Base-by-base conservation (phyloP, 108 stramenopile genomes). In the Cyclotella sp. region DNA sequence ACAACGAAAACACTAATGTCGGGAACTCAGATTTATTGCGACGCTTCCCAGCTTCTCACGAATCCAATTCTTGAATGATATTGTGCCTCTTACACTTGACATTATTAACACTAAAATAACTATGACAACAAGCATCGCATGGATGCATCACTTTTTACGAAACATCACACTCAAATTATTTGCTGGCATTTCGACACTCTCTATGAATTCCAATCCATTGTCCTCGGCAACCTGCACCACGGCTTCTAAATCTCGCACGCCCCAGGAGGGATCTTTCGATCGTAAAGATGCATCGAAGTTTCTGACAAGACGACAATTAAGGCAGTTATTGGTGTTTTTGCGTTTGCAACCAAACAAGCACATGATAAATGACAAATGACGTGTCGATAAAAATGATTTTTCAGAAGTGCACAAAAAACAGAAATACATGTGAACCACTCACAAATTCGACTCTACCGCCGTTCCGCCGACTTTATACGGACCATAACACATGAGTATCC, bases 101-200 rank as follows among this genome's bases (percentile, higher is more conserved):
- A n/a, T n/a, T n/a, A 6, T 34, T 6, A 34, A 5, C 6, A 34
- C 34, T 34, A 34, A 34, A 34, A 34, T 34, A 34, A 34, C n/a
- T n/a, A n/a, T n/a, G 6, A 22, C 1, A 21, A 22, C 21, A 1
- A 21, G 1, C 51, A 52, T 7, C 51, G 7, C 21, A 1, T 52
- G n/a, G 21, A 52, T 7, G 28, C 26, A 43, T 68, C 30, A 76
- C 27, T 29, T 59, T 30, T 82, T 78, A 47, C 81, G 85, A 79
- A 91, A 93, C 13, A 95, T 63, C 15, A 95, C 68, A 63, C 87
- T 85, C 52, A 88, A 59, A 71, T 95, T 95, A 72, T 95, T 92
- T 16, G 95, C 86, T 40, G 95, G 95, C 95, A 95, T 95, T n/a
- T 92, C 92, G 21, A 92, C 76, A 34, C 47, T 74, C 40, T 89